Evolutionary conservation across 1,139 yeast genomes (phyloP), one percentile per base, ranked within the genome.

Genomic region (Yamadazyma sp.): DNA sequence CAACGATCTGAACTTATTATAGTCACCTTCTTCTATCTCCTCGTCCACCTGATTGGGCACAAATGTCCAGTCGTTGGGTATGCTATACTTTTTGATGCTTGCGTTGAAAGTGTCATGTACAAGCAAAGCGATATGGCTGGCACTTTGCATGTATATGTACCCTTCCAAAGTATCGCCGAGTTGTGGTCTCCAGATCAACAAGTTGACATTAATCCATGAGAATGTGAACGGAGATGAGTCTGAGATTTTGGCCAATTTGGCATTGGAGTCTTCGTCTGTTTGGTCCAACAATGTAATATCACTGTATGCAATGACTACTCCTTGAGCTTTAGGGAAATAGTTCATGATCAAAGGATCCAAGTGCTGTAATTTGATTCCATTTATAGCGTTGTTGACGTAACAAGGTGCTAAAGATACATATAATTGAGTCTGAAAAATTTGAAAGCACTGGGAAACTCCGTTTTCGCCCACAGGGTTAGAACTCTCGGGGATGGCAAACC

Each of bases 101-200:
- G 97, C 98, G 64, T 92, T 94, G 69, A 92, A 92, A 1, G 95
- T 87, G 62, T 92, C 98, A 59, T 87, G 92, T 39, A 92, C 75
- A 51, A 92, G 75, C 48, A 92, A 71, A 45, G 98, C 98, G 55
- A 94, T 83, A 58, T 92, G 98, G 7, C 96, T 85, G 12, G 96
- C 96, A 1, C 97, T 84, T 67, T 91, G 97, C 77, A 92, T 81
- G 66, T 88, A 88, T 42, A 87, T 77, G 67, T 81, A 77, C 5
- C 98, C 98, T 58, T 91, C 95, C 24, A 91, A 64, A 1, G 72
- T 66, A 55, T 92, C 98, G 5, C 95, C 96, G 11, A 81, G 73
- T 51, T 79, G 79, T 4, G 98, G 98, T 54, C 77, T 79, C 98
- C 98, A 92, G 39, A 89, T 77, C 43, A 89, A 70, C 34, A 92